phyloP scores from a whole-genome alignment of 2,329 filamentous ascomycete genomes.

The Cytospora piceicola region DNA sequence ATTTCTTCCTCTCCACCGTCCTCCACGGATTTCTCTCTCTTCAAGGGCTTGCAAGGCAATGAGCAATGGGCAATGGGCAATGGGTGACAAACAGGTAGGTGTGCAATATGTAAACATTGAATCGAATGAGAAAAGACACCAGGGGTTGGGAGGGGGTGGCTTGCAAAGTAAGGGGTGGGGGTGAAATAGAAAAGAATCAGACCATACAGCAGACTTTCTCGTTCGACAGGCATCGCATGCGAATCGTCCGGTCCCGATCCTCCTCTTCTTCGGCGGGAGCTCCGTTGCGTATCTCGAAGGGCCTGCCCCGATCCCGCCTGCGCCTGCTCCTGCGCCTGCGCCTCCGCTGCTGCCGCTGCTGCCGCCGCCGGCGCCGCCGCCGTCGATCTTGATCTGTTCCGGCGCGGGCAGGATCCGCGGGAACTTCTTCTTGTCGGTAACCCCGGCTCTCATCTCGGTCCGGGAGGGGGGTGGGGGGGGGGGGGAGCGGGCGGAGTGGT shows the following conservation, averaged over 20 bases:
- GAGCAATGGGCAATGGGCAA: not conserved
- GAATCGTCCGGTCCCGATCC: constrained; percentile 16
- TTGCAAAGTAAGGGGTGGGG: not conserved
- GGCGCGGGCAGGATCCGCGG: constrained; percentile 21
- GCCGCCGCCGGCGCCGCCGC: not conserved
- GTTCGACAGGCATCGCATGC: constrained; percentile 27
- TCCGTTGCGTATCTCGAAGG: not conserved
- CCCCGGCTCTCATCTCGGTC: constrained; percentile 1
- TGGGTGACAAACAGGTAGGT: too few relatives aligned
- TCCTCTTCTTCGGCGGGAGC: constrained; percentile 6
- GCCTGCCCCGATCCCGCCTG: not conserved
- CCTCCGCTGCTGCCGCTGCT: not conserved
- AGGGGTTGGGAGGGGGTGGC: too few relatives aligned
- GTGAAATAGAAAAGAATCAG: not conserved
- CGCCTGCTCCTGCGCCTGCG: not conserved
- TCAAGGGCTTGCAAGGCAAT: not conserved
- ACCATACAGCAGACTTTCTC: constrained; percentile 24
- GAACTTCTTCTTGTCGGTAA: constrained; percentile 12
- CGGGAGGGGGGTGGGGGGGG: not conserved
- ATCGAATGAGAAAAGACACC: not conserved
- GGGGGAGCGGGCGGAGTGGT: too few relatives aligned
- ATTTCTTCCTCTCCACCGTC: not conserved
- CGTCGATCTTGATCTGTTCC: not conserved
- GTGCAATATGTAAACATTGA: not conserved
- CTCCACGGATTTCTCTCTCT: not conserved